Percentiles rank a stretch among this genome's conserved stretches.
phyloP scores from a whole-genome alignment of 176 grass and related monocot genomes.

The Paspalum notatum region DNA sequence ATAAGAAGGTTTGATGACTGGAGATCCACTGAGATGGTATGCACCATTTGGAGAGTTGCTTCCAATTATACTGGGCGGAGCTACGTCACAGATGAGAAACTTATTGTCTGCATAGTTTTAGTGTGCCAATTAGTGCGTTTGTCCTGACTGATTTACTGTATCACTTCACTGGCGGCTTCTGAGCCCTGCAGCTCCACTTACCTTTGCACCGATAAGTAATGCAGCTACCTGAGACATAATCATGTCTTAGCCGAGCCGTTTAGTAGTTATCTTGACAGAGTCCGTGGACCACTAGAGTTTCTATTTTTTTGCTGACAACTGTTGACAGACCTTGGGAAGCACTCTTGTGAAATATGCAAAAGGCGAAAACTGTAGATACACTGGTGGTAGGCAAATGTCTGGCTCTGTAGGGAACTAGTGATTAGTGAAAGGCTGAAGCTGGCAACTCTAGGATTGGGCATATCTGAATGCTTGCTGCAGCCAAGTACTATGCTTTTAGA shows the following conservation, averaged over 20 bases:
- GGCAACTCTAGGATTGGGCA: neutral
- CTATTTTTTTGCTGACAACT: neutral
- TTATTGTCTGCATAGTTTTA: neutral
- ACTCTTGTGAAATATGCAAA: neutral
- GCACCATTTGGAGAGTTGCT: neutral
- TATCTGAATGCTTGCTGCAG: neutral
- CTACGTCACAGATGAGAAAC: constrained; percentile 6
- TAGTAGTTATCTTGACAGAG: neutral
- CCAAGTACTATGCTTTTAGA: neutral
- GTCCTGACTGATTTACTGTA: too few species aligned
- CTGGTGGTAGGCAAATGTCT: too few species aligned
- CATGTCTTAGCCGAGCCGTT: neutral
- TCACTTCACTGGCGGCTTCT: neutral
- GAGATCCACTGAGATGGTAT: neutral
- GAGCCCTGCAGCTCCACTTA: neutral
- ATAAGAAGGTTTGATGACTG: neutral
- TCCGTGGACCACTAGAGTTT: neutral
- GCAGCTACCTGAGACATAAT: too few species aligned
- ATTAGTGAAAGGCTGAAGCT: neutral
- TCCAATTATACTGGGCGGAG: neutral
- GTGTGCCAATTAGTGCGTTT: too few species aligned
- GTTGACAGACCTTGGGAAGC: neutral
- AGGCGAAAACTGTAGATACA: neutral
- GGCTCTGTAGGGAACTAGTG: neutral
- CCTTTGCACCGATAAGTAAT: neutral